Conservation (phyloP, 768 basidiomycete genomes). For the Podaxis pistillaris region DNA sequence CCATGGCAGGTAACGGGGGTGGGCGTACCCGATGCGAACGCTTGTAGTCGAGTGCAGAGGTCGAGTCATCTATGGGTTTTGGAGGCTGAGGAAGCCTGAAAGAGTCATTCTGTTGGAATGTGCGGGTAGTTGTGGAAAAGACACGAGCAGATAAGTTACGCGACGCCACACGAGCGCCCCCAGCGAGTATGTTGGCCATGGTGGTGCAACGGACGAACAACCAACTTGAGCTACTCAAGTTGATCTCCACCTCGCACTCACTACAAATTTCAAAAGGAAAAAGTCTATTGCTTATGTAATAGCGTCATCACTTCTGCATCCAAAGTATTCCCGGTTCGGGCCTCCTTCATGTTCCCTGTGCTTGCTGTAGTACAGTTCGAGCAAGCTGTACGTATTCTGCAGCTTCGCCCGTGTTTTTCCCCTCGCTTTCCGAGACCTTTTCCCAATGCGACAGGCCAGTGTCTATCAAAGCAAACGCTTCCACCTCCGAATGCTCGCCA, state of each 20-base stretch:
- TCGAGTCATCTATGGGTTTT: constrained; percentile 85
- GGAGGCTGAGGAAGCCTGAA: constrained; percentile 64
- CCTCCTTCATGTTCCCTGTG: constrained; percentile 4
- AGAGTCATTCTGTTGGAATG: constrained; percentile 27
- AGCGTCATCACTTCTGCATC: not conserved
- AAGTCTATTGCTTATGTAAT: constrained; percentile 19
- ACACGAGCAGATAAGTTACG: constrained; percentile 30
- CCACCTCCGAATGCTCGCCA: constrained; percentile 82
- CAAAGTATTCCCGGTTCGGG: not conserved
- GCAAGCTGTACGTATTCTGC: constrained; percentile 68
- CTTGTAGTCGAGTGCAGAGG: constrained; percentile 94
- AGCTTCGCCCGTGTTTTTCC: constrained; percentile 42
- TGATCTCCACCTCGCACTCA: constrained; percentile 6
- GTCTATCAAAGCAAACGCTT: constrained; percentile 79
- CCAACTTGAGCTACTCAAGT: not conserved
- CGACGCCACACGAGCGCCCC: constrained; percentile 31
- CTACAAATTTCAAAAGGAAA: constrained; percentile 6
- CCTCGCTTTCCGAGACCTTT: constrained; percentile 60
- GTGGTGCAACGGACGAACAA: constrained; percentile 13
- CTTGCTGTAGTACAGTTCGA: constrained; percentile 53
- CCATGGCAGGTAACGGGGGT: constrained; percentile 82
- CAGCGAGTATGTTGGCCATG: constrained; percentile 29
- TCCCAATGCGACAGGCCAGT: constrained; percentile 80
- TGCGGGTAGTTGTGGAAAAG: constrained; percentile 35
- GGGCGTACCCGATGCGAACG: constrained; percentile 65